Conservation (phyloP, 2,329 filamentous ascomycete species). For the Ascochyta lentis region DNA sequence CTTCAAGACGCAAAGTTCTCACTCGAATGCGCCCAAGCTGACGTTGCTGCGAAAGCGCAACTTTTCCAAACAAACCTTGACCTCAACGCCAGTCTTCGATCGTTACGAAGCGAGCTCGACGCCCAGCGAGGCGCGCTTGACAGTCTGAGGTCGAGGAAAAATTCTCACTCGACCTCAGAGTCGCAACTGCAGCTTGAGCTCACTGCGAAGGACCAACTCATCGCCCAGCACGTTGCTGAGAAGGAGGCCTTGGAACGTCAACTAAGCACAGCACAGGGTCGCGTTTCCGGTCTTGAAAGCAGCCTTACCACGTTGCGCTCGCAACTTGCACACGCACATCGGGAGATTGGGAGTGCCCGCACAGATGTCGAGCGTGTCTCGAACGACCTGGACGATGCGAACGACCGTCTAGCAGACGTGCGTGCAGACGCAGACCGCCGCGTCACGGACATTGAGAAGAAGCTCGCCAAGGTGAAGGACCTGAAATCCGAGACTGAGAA, state of each 20-base stretch:
- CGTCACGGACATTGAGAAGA: conserved; percentile 38
- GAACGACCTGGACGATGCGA: conserved; percentile 33
- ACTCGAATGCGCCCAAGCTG: conserved; percentile 34
- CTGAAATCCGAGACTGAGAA: conserved; percentile 33
- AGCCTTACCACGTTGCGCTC: conserved; percentile 38
- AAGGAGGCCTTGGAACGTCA: conserved; percentile 35
- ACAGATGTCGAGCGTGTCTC: conserved; percentile 37
- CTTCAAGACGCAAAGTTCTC: conserved; percentile 34
- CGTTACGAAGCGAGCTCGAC: conserved; percentile 29
- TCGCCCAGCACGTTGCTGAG: conserved; percentile 31
- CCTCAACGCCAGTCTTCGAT: conserved; percentile 30
- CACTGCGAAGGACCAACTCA: conserved; percentile 34
- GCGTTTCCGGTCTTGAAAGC: conserved; percentile 39
- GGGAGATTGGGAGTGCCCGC: conserved; percentile 30
- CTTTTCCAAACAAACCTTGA: conserved; percentile 34
- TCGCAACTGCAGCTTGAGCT: conserved; percentile 33
- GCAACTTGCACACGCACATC: conserved; percentile 43
- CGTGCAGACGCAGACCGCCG: conserved; percentile 37
- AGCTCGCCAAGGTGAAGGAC: conserved; percentile 39
- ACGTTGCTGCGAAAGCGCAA: conserved; percentile 35
- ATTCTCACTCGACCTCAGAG: not conserved
- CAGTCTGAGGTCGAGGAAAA: conserved; percentile 13
- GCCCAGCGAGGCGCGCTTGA: conserved; percentile 2
- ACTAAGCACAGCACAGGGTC: conserved; percentile 35
- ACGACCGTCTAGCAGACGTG: conserved; percentile 34